Evolutionary conservation across 2,329 filamentous ascomycete species (phyloP).

Genomic region (Cadophora sp.): DNA sequence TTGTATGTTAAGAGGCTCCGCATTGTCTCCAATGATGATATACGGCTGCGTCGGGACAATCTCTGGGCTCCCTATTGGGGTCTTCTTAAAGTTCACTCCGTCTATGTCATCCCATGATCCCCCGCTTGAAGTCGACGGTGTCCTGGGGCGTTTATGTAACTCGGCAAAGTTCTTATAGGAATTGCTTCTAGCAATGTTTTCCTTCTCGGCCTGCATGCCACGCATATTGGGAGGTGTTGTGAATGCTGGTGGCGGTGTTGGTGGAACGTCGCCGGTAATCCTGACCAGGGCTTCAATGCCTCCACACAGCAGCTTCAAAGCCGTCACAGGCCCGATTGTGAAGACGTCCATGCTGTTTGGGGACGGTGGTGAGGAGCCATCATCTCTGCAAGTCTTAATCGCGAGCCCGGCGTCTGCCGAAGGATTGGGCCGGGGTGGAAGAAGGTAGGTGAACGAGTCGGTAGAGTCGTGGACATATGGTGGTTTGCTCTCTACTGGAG

Average conservation of each 20-base stretch:
- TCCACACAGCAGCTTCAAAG: constrained; percentile 79
- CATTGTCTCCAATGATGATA: constrained; percentile 70
- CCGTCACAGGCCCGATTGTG: constrained; percentile 73
- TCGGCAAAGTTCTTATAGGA: constrained; percentile 53
- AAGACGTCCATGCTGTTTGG: constrained; percentile 69
- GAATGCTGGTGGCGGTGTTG: constrained; percentile 73
- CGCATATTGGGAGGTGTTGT: constrained; percentile 70
- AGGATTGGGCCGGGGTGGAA: constrained; percentile 44
- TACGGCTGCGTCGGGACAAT: constrained; percentile 52
- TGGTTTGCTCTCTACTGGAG: constrained; percentile 23
- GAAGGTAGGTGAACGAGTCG: constrained; percentile 38
- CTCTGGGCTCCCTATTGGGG: constrained; percentile 38
- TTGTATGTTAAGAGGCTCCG: constrained; percentile 77
- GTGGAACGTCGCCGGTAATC: constrained; percentile 78
- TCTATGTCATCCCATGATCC: constrained; percentile 53
- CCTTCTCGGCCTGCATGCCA: constrained; percentile 67
- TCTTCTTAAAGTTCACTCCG: constrained; percentile 58
- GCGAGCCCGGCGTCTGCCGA: constrained; percentile 42
- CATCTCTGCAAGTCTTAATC: constrained; percentile 35
- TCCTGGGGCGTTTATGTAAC: constrained; percentile 42
- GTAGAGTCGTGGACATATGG: constrained; percentile 43
- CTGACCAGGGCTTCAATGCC: constrained; percentile 74
- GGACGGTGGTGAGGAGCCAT: constrained; percentile 43
- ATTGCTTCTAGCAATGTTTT: constrained; percentile 63
- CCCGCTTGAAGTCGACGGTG: constrained; percentile 36